phyloP scores from a whole-genome alignment of 1,284 basidiomycete genomes.

The Hymenochaete sp. region DNA sequence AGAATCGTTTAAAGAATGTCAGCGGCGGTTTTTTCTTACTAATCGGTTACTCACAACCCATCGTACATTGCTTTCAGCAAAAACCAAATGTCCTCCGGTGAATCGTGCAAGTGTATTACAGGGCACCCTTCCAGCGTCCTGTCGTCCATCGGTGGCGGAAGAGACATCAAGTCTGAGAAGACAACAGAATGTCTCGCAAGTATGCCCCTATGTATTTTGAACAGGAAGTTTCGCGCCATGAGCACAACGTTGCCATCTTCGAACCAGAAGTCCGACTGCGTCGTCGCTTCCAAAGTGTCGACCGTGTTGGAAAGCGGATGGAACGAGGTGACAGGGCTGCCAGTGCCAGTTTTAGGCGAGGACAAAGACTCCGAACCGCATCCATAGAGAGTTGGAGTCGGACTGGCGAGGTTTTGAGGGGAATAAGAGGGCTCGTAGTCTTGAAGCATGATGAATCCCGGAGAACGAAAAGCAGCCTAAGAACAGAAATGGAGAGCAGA shows the following conservation, averaged over 20 bases:
- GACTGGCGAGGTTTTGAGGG: too few relatives aligned
- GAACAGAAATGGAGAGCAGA: too few relatives aligned
- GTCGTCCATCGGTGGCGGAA: conserved; percentile 44
- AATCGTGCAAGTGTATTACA: conserved; percentile 45
- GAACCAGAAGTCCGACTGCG: conserved; percentile 57
- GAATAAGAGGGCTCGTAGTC: too few relatives aligned
- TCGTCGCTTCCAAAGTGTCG: too few relatives aligned
- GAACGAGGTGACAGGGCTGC: too few relatives aligned
- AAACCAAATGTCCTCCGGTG: conserved; percentile 48
- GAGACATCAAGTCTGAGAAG: conserved; percentile 52
- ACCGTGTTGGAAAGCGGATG: too few relatives aligned
- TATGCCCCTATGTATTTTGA: conserved; percentile 66
- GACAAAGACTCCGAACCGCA: too few relatives aligned
- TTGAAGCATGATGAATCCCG: too few relatives aligned
- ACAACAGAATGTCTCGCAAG: conserved; percentile 64
- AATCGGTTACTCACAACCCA: conserved; percentile 31
- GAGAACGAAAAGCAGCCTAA: too few relatives aligned
- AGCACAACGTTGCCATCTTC: conserved; percentile 61
- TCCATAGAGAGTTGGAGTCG: too few relatives aligned
- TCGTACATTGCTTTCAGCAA: conserved; percentile 56
- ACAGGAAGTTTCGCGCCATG: conserved; percentile 43
- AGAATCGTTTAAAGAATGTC: conserved; percentile 13
- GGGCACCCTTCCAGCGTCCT: conserved; percentile 42
- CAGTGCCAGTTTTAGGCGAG: too few relatives aligned
- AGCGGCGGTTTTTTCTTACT: too few relatives aligned